These are phyloP conservation scores for Boletus mariae DNA, from an alignment of 1,284 basidiomycete genomes.

Conservation along the genomic window DNA sequence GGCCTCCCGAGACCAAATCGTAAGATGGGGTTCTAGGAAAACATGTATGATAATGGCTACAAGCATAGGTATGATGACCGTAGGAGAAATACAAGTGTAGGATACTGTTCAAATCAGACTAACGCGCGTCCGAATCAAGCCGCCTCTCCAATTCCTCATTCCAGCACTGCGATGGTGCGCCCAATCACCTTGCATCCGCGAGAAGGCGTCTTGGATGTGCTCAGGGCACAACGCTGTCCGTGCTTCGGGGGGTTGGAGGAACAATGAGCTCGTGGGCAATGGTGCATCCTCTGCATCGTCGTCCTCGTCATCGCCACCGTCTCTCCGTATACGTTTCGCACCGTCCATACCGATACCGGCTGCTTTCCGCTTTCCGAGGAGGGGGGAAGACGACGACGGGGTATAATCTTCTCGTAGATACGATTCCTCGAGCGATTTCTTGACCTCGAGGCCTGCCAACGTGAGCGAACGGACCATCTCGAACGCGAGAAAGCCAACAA, in stretches of 20 bases:
- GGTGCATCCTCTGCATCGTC: conserved; percentile 55
- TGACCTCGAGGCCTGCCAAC: conserved; percentile 80
- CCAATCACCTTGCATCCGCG: conserved; percentile 84
- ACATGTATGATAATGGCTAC: conserved; percentile 1
- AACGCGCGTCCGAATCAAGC: conserved; percentile 73
- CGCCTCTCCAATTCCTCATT: conserved; percentile 85
- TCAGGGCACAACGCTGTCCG: conserved; percentile 74
- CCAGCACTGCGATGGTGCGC: conserved; percentile 75
- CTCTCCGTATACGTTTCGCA: conserved; percentile 58
- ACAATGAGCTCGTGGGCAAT: conserved; percentile 67
- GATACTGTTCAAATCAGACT: conserved; percentile 59
- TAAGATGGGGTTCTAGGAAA: neutral
- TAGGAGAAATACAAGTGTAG: neutral
- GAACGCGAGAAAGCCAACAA: conserved; percentile 94
- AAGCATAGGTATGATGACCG: neutral
- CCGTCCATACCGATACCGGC: conserved; percentile 40
- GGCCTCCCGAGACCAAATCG: conserved; percentile 16
- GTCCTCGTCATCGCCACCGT: conserved; percentile 46
- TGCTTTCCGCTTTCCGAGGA: conserved; percentile 69
- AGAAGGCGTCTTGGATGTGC: conserved; percentile 87
- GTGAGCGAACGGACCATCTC: conserved; percentile 95
- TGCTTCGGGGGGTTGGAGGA: conserved; percentile 76
- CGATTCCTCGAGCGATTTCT: conserved; percentile 73
- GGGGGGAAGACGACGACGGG: conserved; percentile 42
- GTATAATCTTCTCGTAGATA: conserved; percentile 62